Percentiles rank a stretch among this genome's conserved stretches.
Conservation (phyloP, 768 basidiomycete genomes). For the Chalciporus sphaerocephalus region DNA sequence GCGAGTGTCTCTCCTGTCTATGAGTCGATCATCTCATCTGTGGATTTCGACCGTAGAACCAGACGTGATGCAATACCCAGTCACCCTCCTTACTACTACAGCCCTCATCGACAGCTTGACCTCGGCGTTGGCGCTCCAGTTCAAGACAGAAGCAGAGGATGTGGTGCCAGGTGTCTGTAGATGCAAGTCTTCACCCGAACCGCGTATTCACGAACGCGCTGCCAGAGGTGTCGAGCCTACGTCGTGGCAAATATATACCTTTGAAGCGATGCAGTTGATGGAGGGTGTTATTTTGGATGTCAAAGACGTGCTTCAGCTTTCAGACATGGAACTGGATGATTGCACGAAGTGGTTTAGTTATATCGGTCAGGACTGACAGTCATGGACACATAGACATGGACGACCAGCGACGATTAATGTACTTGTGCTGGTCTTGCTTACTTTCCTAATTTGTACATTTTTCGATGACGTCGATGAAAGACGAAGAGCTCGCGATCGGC, state of each 20-base stretch:
- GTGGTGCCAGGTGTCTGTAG: not conserved
- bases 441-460: constrained; percentile 14
- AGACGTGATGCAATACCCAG: constrained; percentile 48
- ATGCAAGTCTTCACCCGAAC: not conserved
- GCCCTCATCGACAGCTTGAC: constrained; percentile 47
- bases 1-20: constrained; percentile 9
- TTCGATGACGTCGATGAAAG: constrained; percentile 10
- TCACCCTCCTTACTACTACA: constrained; percentile 51
- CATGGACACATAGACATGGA: not conserved
- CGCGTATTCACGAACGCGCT: not conserved
- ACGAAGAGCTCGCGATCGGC: not conserved
- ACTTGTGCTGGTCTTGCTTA: not conserved
- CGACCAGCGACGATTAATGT: not conserved
- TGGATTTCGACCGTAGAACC: constrained; percentile 36
- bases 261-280: constrained; percentile 9
- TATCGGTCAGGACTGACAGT: constrained; percentile 9
- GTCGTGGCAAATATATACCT: constrained; percentile 9
- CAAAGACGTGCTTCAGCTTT: constrained; percentile 22
- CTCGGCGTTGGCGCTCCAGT: constrained; percentile 35
- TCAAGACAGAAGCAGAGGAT: constrained; percentile 29
- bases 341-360: constrained; percentile 21
- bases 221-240: constrained; percentile 1
- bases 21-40: not conserved
- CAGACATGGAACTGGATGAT: constrained; percentile 18
- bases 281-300: constrained; percentile 22